phyloP scores from a whole-genome alignment of 1,139 yeast genomes.

The Saccharomyces hybrid region DNA sequence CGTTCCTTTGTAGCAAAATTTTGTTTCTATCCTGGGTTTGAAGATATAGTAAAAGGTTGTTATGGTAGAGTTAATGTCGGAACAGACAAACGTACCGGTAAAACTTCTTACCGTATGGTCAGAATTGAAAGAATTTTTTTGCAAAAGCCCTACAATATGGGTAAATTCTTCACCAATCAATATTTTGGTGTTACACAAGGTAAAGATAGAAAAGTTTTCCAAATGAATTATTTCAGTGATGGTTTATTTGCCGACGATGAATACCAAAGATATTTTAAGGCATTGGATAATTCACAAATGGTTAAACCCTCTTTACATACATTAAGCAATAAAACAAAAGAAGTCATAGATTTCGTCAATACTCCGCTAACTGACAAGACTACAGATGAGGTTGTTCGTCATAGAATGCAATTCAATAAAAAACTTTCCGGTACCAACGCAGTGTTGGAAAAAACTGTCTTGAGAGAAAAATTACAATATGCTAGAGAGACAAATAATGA shows the following conservation, averaged over 20 bases:
- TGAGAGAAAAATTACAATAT: constrained; percentile 67
- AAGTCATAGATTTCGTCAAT: constrained; percentile 52
- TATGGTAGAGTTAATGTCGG: constrained; percentile 82
- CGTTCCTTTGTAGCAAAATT: constrained; percentile 66
- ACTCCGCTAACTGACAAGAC: constrained; percentile 67
- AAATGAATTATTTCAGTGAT: constrained; percentile 75
- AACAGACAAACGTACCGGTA: constrained; percentile 50
- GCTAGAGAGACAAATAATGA: constrained; percentile 62
- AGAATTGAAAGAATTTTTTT: constrained; percentile 59
- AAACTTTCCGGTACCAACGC: constrained; percentile 63
- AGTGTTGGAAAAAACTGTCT: constrained; percentile 64
- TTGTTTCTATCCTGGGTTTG: constrained; percentile 78
- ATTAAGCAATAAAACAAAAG: constrained; percentile 57
- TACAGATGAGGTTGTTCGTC: constrained; percentile 70
- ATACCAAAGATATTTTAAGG: constrained; percentile 58
- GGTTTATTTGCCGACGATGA: constrained; percentile 61
- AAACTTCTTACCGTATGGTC: constrained; percentile 75
- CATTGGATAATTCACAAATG: constrained; percentile 53
- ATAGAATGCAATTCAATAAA: constrained; percentile 55
- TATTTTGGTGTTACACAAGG: constrained; percentile 52
- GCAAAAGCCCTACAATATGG: constrained; percentile 52
- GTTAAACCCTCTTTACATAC: constrained; percentile 55
- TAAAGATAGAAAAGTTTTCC: constrained; percentile 55
- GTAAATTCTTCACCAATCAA: constrained; percentile 49
- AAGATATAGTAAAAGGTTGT: constrained; percentile 59